Evolutionary conservation across 2,329 filamentous ascomycete species (phyloP).

Genomic region (Cadophora malorum): DNA sequence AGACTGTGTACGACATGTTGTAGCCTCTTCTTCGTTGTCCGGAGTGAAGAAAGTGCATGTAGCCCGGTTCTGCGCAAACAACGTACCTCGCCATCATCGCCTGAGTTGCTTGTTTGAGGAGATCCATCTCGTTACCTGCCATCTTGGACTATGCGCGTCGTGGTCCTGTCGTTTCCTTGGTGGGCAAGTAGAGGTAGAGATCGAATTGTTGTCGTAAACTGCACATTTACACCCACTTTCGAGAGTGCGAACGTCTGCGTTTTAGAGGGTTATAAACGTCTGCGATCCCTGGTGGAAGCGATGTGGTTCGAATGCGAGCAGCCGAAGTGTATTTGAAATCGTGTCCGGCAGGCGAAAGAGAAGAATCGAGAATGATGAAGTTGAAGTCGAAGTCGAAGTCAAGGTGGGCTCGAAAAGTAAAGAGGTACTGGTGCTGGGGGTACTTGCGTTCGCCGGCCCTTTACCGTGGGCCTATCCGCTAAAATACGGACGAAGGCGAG

Average conservation of each 20-base stretch:
- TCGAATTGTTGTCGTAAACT: constrained; percentile 19
- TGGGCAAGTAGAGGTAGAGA: constrained; percentile 13
- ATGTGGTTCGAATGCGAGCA: not conserved
- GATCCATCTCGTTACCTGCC: constrained; percentile 44
- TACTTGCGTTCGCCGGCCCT: constrained; percentile 8
- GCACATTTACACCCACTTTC: not conserved
- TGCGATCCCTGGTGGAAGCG: not conserved
- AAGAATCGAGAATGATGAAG: constrained; percentile 1
- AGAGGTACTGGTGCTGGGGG: not conserved
- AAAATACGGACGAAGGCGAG: constrained; percentile 12
- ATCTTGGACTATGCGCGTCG: constrained; percentile 34
- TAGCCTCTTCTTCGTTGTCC: constrained; percentile 7
- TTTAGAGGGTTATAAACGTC: not conserved
- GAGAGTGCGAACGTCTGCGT: not conserved
- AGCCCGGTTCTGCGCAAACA: constrained; percentile 15
- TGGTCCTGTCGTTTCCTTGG: constrained; percentile 27
- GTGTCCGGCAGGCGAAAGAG: not conserved
- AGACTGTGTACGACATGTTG: not conserved
- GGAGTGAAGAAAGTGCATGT: not conserved
- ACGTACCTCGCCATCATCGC: constrained; percentile 47
- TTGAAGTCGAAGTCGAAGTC: constrained; percentile 1
- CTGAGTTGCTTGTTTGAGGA: constrained; percentile 47
- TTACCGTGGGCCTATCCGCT: constrained; percentile 2
- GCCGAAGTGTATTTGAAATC: constrained; percentile 4
- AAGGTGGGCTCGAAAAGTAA: not conserved